Evolutionary conservation across 345 rosid genomes (phyloP), one percentile per base, ranked within the genome.

Genomic region (Salix exigua): DNA sequence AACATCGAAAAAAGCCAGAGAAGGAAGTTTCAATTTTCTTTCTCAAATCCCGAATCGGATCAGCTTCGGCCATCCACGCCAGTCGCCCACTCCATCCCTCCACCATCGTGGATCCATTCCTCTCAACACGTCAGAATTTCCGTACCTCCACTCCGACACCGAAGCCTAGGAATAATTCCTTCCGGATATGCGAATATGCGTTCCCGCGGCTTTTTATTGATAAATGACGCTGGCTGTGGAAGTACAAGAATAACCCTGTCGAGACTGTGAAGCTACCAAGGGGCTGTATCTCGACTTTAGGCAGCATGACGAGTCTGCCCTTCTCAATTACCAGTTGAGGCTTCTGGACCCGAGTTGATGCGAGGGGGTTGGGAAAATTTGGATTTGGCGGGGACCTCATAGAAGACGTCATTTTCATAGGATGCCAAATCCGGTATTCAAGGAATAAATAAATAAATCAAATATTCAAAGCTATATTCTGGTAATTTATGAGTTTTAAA

Each of bases 101-200:
- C 77, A 8, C 14, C 55, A 16, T 28, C 21, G 18, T 66, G 19
- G 42, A 0, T 62, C 74, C n/a, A 2, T 3, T n/a, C n/a, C n/a
- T n/a, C n/a, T n/a, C n/a, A n/a, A n/a, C 84, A 76, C 75, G 71
- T 73, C 81, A 71, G 0, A 4, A 4, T 28, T 1, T 17, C 53
- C n/a, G 16, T 28, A 23, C 1, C 4, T 11, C 48, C 9, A 73
- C 79, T 71, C 83, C 77, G 78, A 14, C 8, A 5, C 4, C 50
- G 33, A 35, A 9, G 1, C 75, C 44, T 19, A 2, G 50, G 89
- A 55, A 86, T 83, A 46, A 78, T 83, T 70, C 88, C 9, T 48
- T 50, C 12, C 25, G 87, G 82, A 83, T 86, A 88, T 88, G 64
- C 91, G 88, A 80, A 86, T 88, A 86, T 86, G 79, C 88, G 5